Conservation (phyloP, 2,329 filamentous ascomycete species). For the Diaporthe sp. region DNA sequence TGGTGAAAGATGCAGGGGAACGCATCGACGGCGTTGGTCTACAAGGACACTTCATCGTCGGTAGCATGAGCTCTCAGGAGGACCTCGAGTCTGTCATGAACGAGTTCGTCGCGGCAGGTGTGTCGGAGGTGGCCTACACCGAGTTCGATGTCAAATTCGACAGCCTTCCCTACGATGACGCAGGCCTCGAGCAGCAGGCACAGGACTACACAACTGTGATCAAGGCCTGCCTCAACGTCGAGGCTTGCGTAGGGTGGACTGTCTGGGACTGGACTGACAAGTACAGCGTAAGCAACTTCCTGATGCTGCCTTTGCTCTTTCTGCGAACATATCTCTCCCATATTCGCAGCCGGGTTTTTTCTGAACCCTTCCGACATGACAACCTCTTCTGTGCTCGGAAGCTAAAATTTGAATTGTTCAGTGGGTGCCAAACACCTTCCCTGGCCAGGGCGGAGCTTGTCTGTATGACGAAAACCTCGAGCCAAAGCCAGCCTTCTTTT, state of each 20-base stretch:
- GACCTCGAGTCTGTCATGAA: conserved; percentile 60
- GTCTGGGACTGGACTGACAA: conserved; percentile 59
- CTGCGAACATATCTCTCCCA: background rate
- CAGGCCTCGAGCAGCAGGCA: conserved; percentile 60
- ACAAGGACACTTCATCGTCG: conserved; percentile 71
- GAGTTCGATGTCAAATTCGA: conserved; percentile 70
- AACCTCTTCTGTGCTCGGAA: background rate
- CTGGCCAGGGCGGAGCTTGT: conserved; percentile 53
- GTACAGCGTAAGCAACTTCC: conserved; percentile 9
- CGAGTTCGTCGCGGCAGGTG: conserved; percentile 63
- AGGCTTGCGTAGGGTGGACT: conserved; percentile 57
- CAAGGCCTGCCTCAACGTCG: conserved; percentile 52
- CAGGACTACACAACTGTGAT: conserved; percentile 58
- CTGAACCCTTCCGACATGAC: too few species aligned
- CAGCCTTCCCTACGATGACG: conserved; percentile 54
- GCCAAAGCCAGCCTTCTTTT: conserved; percentile 55
- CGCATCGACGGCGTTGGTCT: conserved; percentile 74
- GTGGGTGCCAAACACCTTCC: conserved; percentile 55
- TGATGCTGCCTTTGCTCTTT: background rate
- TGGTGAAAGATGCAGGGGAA: conserved; percentile 60
- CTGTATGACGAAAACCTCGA: conserved; percentile 52
- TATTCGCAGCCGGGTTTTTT: background rate
- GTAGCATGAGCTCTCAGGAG: conserved; percentile 60
- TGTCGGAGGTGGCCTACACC: conserved; percentile 70
- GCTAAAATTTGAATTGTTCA: background rate